phyloP scores from a whole-genome alignment of 768 basidiomycete genomes.

The Psilocybe azurescens region DNA sequence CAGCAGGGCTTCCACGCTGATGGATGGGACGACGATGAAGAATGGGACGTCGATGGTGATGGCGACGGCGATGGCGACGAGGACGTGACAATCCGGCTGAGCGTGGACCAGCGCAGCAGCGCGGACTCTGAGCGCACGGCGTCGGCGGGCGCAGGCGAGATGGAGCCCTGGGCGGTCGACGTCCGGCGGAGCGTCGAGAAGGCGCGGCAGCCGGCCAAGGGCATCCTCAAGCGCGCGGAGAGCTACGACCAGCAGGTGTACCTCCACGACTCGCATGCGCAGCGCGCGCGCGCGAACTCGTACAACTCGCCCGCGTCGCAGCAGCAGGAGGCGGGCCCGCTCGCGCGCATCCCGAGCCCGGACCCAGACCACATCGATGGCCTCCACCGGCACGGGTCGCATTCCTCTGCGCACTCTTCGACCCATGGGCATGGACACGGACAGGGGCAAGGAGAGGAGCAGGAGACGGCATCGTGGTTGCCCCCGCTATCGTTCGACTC shows the following conservation, averaged over 20 bases:
- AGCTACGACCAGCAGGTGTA: slow-evolving; percentile 70
- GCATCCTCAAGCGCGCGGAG: slow-evolving; percentile 87
- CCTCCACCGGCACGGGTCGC: slow-evolving; percentile 71
- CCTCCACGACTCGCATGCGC: slow-evolving; percentile 46
- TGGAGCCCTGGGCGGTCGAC: slow-evolving; percentile 79
- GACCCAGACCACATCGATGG: slow-evolving; percentile 90
- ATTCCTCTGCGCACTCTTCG: slow-evolving; percentile 42
- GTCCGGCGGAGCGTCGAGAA: slow-evolving; percentile 77
- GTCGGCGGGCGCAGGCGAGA: slow-evolving; percentile 20
- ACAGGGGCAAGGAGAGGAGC: slow-evolving; percentile 21
- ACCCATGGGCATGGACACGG: slow-evolving; percentile 39
- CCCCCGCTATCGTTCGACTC: slow-evolving; percentile 66
- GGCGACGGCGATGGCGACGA: slow-evolving; percentile 72
- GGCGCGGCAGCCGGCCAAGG: slow-evolving; percentile 68
- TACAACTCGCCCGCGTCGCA: slow-evolving; percentile 64
- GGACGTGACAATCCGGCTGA: slow-evolving; percentile 74
- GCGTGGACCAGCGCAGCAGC: slow-evolving; percentile 52
- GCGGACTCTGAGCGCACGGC: slow-evolving; percentile 41
- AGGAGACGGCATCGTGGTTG: slow-evolving; percentile 59
- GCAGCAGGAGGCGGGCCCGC: slow-evolving; percentile 67
- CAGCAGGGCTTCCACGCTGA: slow-evolving; percentile 55
- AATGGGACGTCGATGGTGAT: slow-evolving; percentile 73
- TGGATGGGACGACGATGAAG: slow-evolving; percentile 82
- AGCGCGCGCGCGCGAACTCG: slow-evolving; percentile 81
- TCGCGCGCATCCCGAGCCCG: slow-evolving; percentile 82